Evolutionary conservation across 768 basidiomycete genomes (phyloP), one percentile per base, ranked within the genome.

Genomic region (Boletellus sp.): DNA sequence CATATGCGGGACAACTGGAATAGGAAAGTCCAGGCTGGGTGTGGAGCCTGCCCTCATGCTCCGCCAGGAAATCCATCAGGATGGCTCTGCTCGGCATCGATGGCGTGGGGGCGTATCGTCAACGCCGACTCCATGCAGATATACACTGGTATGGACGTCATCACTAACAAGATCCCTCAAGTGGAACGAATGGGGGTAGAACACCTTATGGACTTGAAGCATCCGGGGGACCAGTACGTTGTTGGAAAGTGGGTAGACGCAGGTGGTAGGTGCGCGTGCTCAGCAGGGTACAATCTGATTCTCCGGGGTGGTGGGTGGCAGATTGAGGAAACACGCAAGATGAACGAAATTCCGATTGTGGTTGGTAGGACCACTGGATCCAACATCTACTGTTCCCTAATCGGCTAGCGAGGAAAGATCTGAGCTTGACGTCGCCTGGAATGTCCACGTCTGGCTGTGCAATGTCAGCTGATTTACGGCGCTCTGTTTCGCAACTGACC

Each of bases 51-150:
- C 94, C 22, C 75, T 83, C 31, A 75, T 73, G 50, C 66, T 86
- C 20, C 63, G 75, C 11, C 66, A 74, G 38, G 58, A 55, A 31
- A 17, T 45, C 22, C 48, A 60, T 36, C 52, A 52, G 38, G 53
- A 55, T 35, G 6, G 17, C 19, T 32, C 47, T 9, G 24, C 32
- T 28, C 51, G 50, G 24, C 66, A 70, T 58, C 71, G 68, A 40
- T 86, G 82, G 78, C 70, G 67, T 13, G 80, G 83, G 85, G 83
- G 8, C 81, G 83, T 61, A 78, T 98, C 57, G 85, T 99, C 64
- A 98, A 97, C 63, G 91, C 94, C 10, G 96, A 99, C 69, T 83
- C 95, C 12, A 97, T 99, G 95, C 96, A 99, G 68, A 85, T 93
- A 12, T 98, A 97, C 67, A 74, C 75, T 16, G 95, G 95, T 0